Evolutionary conservation across 768 basidiomycete species (phyloP).

Genomic region (Clitopilus hobsonii): DNA sequence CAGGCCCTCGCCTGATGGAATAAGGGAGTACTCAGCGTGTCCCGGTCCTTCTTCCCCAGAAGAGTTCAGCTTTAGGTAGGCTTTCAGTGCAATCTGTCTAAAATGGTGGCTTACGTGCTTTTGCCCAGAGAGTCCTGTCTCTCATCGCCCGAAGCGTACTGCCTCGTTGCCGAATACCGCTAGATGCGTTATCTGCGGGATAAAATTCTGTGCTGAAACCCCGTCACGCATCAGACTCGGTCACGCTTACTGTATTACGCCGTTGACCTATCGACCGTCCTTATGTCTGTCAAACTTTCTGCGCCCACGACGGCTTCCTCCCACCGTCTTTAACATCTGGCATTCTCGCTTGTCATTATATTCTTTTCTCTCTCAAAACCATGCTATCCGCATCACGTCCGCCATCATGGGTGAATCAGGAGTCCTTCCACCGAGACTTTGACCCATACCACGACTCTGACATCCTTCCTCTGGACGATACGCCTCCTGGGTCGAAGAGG

Average conservation of each 20-base stretch:
- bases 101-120: not conserved
- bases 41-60: not conserved
- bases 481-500: conserved; percentile 5
- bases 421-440: conserved; percentile 11
- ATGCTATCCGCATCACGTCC: conserved; percentile 4
- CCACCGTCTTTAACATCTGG: conserved; percentile 9
- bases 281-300: not conserved
- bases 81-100: not conserved
- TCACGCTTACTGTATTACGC: not conserved
- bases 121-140: not conserved
- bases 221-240: not conserved
- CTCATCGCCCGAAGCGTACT: not conserved
- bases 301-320: conserved; percentile 9
- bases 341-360: not conserved
- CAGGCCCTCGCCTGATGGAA: not conserved
- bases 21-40: not conserved
- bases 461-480: conserved; percentile 1
- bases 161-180: not conserved
- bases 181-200: not conserved
- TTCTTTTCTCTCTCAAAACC: conserved; percentile 10
- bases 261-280: not conserved
- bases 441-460: conserved; percentile 10
- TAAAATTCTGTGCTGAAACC: not conserved
- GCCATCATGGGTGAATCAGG: conserved; percentile 16
- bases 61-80: not conserved